These are phyloP conservation scores for Crithidia acanthocephali DNA, from an alignment of 208 protist genomes.

Conservation along the genomic window DNA sequence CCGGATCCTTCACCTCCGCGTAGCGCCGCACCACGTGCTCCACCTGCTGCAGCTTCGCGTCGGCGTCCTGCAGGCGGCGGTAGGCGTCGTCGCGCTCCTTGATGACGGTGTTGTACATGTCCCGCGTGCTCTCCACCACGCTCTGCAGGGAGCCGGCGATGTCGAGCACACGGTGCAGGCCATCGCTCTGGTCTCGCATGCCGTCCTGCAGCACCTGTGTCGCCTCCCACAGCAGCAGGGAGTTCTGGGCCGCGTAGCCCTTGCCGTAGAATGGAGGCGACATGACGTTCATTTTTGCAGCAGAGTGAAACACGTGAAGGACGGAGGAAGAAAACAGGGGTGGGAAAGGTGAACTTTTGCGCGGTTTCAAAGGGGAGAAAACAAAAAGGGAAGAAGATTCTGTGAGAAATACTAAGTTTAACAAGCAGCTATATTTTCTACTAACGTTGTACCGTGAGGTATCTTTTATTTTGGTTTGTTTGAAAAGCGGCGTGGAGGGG, in stretches of 20 bases:
- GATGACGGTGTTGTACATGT: conserved; percentile 73
- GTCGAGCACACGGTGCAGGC: conserved; percentile 46
- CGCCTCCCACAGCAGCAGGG: conserved; percentile 58
- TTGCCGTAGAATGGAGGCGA: conserved; percentile 30
- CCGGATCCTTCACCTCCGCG: conserved; percentile 69
- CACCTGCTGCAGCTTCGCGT: conserved; percentile 64
- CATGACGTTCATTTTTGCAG: conserved; percentile 31
- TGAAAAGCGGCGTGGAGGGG: background rate
- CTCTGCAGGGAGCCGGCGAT: conserved; percentile 50
- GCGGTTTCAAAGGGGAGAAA: no score
- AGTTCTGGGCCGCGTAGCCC: conserved; percentile 23
- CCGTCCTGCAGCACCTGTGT: conserved; percentile 55
- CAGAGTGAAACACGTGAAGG: background rate
- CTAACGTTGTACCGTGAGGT: background rate
- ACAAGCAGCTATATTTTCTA: background rate
- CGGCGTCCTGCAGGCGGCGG: conserved; percentile 51
- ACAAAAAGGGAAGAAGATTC: background rate
- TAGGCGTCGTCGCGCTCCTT: conserved; percentile 62
- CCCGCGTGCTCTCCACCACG: conserved; percentile 64
- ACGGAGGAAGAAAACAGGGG: background rate
- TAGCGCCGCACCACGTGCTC: conserved; percentile 75
- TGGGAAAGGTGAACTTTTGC: no score
- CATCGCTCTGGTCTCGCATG: conserved; percentile 36
- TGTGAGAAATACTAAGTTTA: background rate
- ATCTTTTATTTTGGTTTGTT: no score